These are phyloP conservation scores for Salix caprea DNA, from an alignment of 345 rosid genomes.

Conservation along the genomic window DNA sequence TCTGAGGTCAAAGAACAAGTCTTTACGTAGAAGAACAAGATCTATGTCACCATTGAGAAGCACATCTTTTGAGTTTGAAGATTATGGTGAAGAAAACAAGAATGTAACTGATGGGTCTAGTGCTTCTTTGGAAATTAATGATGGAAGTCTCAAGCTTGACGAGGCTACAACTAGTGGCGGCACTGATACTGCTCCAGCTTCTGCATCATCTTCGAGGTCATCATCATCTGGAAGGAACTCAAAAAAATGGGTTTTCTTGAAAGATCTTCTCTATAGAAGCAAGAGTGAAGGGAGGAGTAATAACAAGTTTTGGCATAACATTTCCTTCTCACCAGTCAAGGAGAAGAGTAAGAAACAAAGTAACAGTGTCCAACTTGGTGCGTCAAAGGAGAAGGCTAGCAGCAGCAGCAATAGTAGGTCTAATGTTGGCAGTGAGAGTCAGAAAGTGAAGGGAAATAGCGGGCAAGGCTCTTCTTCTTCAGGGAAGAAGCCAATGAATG, in stretches of 20 bases:
- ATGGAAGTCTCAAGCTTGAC: constrained; percentile 4
- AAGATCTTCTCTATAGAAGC: constrained; percentile 81
- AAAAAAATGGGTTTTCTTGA: constrained; percentile 82
- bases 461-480: constrained; percentile 9
- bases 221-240: constrained; percentile 92
- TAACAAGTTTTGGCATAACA: constrained; percentile 51
- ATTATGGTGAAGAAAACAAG: constrained; percentile 14
- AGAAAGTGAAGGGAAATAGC: constrained; percentile 15
- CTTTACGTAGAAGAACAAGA: constrained; percentile 71
- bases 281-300: constrained; percentile 85
- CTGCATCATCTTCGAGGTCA: constrained; percentile 78
- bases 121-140: constrained; percentile 7
- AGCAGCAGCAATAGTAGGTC: background rate
- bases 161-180: constrained; percentile 30
- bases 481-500: constrained; percentile 45
- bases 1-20: constrained; percentile 57
- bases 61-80: constrained; percentile 36
- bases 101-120: background rate
- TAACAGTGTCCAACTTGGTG: background rate
- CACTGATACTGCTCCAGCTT: constrained; percentile 39
- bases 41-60: constrained; percentile 82
- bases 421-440: constrained; percentile 8
- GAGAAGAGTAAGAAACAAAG: constrained; percentile 35
- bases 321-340: constrained; percentile 53
- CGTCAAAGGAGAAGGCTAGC: constrained; percentile 21